Evolutionary conservation across 2,329 filamentous ascomycete genomes (phyloP), one percentile per base, ranked within the genome.

Genomic region (Stagonosporopsis tanaceti): DNA sequence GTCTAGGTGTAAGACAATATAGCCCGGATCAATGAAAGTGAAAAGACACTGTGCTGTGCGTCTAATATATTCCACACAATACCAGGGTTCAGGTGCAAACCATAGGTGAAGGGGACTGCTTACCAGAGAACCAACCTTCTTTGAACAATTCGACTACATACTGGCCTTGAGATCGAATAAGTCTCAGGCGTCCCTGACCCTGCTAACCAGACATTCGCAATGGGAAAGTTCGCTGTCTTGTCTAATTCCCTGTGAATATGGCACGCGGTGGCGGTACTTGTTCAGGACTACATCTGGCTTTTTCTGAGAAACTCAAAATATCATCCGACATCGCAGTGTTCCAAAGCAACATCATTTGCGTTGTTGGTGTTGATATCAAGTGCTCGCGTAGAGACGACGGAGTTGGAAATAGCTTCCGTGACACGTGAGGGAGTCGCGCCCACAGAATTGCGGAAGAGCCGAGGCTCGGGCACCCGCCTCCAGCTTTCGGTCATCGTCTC

Each of bases 391-490:
- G 44, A 32, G 39, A 42, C 12, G 48, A 57, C 45, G 32, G 50
- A 57, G 54, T 53, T 32, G 54, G 54, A 35, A 53, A 53, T 27
- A 48, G 54, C 39, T 57, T 51, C 54, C 54, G 20, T 48, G 48
- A 45, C 54, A 57, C 54, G 54, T 57, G 48, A 57, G 54, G 48
- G 20, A 24, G 24, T 20, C 27, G 53, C 39, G 8, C 45, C 32
- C 48, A 44, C 48, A 48, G 34, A 47, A 48, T 34, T 48, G 39
- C 48, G 54, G 54, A 57, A 57, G 54, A 57, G 48, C 54, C 54
- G 54, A 57, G 54, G 54, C 54, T 48, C 54, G 44, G 48, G 27
- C 44, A 25, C 22, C 47, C 53, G 54, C 48, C 54, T 57, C 39
- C 44, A 53, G 44, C 30, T 34, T 38, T 57, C 48, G 44, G 54